These are phyloP conservation scores for Diplosphaera chodatii DNA, from an alignment of 139 green algal species.

Conservation along the genomic window DNA sequence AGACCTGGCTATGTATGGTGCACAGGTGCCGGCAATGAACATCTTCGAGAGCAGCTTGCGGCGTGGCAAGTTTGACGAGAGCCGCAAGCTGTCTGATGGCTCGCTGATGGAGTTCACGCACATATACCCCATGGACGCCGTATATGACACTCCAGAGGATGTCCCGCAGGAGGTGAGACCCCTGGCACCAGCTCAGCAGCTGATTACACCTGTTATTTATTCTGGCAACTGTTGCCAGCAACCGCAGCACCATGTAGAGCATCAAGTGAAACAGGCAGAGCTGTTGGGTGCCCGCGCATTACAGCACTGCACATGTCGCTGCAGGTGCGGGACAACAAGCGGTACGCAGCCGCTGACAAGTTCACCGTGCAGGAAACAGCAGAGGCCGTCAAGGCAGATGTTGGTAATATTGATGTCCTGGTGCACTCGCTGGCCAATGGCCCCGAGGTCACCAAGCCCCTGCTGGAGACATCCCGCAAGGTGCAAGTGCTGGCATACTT, in stretches of 20 bases:
- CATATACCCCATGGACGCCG: slow-evolving; percentile 97
- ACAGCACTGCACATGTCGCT: too few relatives aligned
- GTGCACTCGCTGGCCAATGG: slow-evolving; percentile 98
- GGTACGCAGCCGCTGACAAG: slow-evolving; percentile 75
- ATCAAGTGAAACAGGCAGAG: too few relatives aligned
- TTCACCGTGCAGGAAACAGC: slow-evolving; percentile 91
- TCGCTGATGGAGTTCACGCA: slow-evolving; percentile 89
- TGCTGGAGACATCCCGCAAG: slow-evolving; percentile 89
- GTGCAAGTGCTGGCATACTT: too few relatives aligned
- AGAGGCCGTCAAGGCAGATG: slow-evolving; percentile 70
- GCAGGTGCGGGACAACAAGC: slow-evolving; percentile 89
- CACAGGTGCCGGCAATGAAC: slow-evolving; percentile 84
- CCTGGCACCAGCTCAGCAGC: not conserved
- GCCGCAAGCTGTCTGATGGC: slow-evolving; percentile 84
- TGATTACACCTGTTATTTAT: too few relatives aligned
- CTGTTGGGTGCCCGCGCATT: too few relatives aligned
- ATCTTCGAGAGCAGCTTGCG: slow-evolving; percentile 91
- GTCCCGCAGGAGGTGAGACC: slow-evolving; percentile 87
- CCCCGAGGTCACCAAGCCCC: slow-evolving; percentile 92
- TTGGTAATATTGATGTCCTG: slow-evolving; percentile 92
- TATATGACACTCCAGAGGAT: slow-evolving; percentile 91
- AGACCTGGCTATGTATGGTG: not conserved
- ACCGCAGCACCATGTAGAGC: too few relatives aligned
- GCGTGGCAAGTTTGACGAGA: slow-evolving; percentile 94
- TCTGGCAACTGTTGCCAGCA: too few relatives aligned